A percentile compares a stretch with the other conserved stretches of the same genome.
Conservation (phyloP, 1,284 basidiomycete genomes). For the Papiliotrema fonsecae region DNA sequence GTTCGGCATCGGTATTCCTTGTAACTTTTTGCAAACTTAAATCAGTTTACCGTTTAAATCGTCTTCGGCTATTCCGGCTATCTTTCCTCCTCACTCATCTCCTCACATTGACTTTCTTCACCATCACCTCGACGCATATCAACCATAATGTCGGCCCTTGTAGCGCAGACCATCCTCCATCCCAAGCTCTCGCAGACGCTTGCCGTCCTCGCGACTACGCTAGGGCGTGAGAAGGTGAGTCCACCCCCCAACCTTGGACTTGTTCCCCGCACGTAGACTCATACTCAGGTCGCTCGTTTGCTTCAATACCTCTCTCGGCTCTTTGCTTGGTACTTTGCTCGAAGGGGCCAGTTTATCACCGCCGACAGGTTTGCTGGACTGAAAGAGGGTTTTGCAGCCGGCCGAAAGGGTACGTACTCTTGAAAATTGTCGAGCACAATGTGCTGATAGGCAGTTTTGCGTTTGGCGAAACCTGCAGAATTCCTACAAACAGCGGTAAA, state of each 20-base stretch:
- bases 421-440: background rate
- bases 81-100: no score
- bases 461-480: slow-evolving; percentile 89
- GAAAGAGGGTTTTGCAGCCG: slow-evolving; percentile 70
- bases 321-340: slow-evolving; percentile 74
- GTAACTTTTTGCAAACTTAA: no score
- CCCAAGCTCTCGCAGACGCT: slow-evolving; percentile 70
- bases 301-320: slow-evolving; percentile 90
- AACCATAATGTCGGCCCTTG: slow-evolving; percentile 43
- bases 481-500: slow-evolving; percentile 88
- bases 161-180: slow-evolving; percentile 76
- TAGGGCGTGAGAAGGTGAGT: slow-evolving; percentile 81
- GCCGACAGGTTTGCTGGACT: slow-evolving; percentile 71
- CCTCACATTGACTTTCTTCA: no score
- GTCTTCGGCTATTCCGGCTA: no score
- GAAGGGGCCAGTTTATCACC: slow-evolving; percentile 60
- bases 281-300: slow-evolving; percentile 73
- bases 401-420: slow-evolving; percentile 61
- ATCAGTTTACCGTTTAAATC: no score
- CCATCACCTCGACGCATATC: no score
- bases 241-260: no score
- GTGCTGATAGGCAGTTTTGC: slow-evolving; percentile 62
- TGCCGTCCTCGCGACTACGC: slow-evolving; percentile 71
- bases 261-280: background rate
- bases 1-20: no score